These are phyloP conservation scores for Olyra latifolia DNA, from an alignment of 176 grass and related monocot species.

Conservation along the genomic window DNA sequence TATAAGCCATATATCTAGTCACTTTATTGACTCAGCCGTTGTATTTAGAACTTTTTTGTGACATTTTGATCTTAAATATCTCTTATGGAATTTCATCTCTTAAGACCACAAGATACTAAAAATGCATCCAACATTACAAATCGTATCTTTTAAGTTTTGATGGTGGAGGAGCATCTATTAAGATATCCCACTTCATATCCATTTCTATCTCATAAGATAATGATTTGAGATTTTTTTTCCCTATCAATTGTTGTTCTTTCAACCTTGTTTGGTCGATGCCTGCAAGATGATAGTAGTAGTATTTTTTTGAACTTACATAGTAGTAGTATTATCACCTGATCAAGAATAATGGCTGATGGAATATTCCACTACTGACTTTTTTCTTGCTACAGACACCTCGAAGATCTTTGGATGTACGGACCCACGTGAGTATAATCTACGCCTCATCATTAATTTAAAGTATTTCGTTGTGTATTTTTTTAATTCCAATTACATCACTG, in stretches of 20 bases:
- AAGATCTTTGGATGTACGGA: constrained; percentile 84
- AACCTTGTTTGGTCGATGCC: constrained; percentile 4
- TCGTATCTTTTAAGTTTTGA: neutral
- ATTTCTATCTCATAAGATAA: neutral
- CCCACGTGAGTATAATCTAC: constrained; percentile 54
- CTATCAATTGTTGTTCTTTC: neutral
- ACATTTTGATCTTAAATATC: neutral
- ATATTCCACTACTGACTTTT: constrained; percentile 5
- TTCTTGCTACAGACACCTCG: constrained; percentile 46
- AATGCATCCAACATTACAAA: neutral
- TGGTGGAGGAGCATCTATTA: neutral
- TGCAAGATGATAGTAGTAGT: neutral
- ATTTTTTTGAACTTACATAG: too few relatives aligned
- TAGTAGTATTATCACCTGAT: constrained; percentile 11
- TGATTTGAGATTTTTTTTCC: neutral
- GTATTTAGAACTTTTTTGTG: neutral
- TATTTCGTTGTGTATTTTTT: neutral
- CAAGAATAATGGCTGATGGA: neutral
- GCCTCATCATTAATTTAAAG: neutral
- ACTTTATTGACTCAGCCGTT: neutral
- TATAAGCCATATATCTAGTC: neutral
- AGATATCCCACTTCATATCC: neutral
- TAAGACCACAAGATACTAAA: neutral
- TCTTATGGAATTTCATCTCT: neutral
- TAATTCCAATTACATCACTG: neutral